Percentiles rank a stretch among this genome's conserved stretches.
These are phyloP conservation scores for Phialophora expanda DNA, from an alignment of 2,329 filamentous ascomycete genomes.

Conservation along the genomic window DNA sequence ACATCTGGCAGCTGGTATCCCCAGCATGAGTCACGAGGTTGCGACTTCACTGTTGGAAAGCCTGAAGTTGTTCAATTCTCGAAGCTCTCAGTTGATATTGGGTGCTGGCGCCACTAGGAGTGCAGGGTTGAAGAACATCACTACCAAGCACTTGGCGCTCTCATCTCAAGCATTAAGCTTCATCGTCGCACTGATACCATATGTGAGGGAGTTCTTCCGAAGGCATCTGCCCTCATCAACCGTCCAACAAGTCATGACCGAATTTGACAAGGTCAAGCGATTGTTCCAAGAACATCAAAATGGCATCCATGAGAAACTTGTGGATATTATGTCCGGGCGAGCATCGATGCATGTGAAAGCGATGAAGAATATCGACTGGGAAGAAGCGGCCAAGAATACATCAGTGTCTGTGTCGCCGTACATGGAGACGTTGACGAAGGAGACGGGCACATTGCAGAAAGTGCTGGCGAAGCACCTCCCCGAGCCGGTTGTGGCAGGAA, in stretches of 20 bases:
- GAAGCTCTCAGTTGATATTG: conserved; percentile 93
- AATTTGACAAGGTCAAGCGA: conserved; percentile 86
- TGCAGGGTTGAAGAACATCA: conserved; percentile 93
- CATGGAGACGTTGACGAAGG: conserved; percentile 85
- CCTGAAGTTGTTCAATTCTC: conserved; percentile 91
- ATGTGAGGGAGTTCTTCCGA: conserved; percentile 88
- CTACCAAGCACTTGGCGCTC: conserved; percentile 89
- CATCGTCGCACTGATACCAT: conserved; percentile 82
- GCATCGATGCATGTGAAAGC: conserved; percentile 74
- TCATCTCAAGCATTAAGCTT: conserved; percentile 89
- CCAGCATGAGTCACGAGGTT: conserved; percentile 85
- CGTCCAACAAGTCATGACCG: conserved; percentile 66
- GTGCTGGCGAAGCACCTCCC: conserved; percentile 82
- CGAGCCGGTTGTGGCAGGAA: conserved; percentile 75
- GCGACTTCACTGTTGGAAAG: conserved; percentile 78
- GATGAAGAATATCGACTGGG: conserved; percentile 78
- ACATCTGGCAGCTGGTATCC: conserved; percentile 80
- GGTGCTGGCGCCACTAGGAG: conserved; percentile 88
- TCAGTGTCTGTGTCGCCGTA: conserved; percentile 65
- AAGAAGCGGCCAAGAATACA: conserved; percentile 54
- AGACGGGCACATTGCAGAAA: conserved; percentile 82
- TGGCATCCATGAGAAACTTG: conserved; percentile 88
- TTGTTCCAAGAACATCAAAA: conserved; percentile 87
- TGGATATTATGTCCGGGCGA: conserved; percentile 86
- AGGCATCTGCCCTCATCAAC: conserved; percentile 65